phyloP scores from a whole-genome alignment of 805 yeast genomes.

The Candida chilensis region DNA sequence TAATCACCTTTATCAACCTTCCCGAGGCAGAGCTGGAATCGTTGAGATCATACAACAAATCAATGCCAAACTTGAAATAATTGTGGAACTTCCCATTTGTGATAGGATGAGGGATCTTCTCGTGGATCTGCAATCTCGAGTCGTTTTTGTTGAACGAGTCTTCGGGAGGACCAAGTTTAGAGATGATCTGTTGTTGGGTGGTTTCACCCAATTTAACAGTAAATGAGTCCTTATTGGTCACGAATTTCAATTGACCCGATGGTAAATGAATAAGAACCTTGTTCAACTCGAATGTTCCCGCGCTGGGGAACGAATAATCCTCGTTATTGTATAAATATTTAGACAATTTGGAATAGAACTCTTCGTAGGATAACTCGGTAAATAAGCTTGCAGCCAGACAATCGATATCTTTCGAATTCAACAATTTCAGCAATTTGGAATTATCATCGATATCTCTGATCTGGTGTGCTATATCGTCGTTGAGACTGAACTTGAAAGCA shows the following conservation, averaged over 20 bases:
- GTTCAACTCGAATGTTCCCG: too few relatives aligned
- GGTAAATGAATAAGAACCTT: slow-evolving; percentile 7
- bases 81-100: slow-evolving; percentile 52
- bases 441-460: slow-evolving; percentile 9
- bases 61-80: slow-evolving; percentile 46
- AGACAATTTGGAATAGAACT: too few relatives aligned
- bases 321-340: too few relatives aligned
- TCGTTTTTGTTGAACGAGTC: slow-evolving; percentile 38
- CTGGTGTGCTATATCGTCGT: too few relatives aligned
- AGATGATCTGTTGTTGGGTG: slow-evolving; percentile 38
- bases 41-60: slow-evolving; percentile 37
- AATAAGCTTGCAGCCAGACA: too few relatives aligned
- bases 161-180: slow-evolving; percentile 47
- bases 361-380: too few relatives aligned
- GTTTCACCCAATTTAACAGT: slow-evolving; percentile 27
- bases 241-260: slow-evolving; percentile 14
- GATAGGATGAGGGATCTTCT: too few relatives aligned
- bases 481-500: slow-evolving; percentile 34
- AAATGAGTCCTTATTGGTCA: slow-evolving; percentile 5
- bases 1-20: slow-evolving; percentile 31
- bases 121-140: slow-evolving; percentile 30
- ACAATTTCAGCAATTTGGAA: slow-evolving; percentile 13
- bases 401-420: slow-evolving; percentile 22
- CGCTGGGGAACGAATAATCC: too few relatives aligned
- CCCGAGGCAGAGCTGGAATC: slow-evolving; percentile 12